Evolutionary conservation across 2,329 filamentous ascomycete species (phyloP), one percentile per base, ranked within the genome.

Genomic region (Cladophialophora immunda): DNA sequence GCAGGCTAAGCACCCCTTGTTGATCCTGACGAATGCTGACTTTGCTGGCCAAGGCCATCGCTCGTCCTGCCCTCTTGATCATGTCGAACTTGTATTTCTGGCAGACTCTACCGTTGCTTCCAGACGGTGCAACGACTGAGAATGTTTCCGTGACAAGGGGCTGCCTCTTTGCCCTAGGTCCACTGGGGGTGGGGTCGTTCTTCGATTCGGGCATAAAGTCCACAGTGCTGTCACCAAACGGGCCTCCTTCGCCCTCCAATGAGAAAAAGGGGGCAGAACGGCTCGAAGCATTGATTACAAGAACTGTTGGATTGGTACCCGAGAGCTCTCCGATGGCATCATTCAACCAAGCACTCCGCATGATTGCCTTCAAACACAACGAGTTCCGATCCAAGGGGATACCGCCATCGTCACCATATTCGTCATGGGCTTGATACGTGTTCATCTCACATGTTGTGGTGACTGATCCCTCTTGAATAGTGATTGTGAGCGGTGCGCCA

Each of bases 31-130:
- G 86, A 68, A 99, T 86, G 76, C 93, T 97, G 65, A 98, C 94
- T 79, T 98, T 99, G 74, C 87, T 94, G 4, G 94, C 93, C 41
- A 93, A 87, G 54, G 90, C 89, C 94, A 99, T 98, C n/a, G 95
- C 94, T 70, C 94, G 90, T 54, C 89, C 89, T 0, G 94, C 94
- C 71, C 91, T 91, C 77, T 92, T 93, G 76, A 99, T 85, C 60
- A 97, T 86, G 62, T 90, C 86, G 76, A 97, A 98, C 73, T 92
- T 93, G 83, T 96, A 99, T 57, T 86, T 89, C 75, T 96, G 90
- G 30, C 89, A 88, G 32, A 94, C 88, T 30, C 84, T 87, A 45
- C 89, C 88, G 13, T 77, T 76, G 73, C 77, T 80, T 3, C 76
- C 86, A 83, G 70, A 88, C 82, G 70, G 90, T 75, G 72, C 88